These are phyloP conservation scores for Achaetomium macrosporum DNA, from an alignment of 2,329 filamentous ascomycete genomes.

Conservation along the genomic window DNA sequence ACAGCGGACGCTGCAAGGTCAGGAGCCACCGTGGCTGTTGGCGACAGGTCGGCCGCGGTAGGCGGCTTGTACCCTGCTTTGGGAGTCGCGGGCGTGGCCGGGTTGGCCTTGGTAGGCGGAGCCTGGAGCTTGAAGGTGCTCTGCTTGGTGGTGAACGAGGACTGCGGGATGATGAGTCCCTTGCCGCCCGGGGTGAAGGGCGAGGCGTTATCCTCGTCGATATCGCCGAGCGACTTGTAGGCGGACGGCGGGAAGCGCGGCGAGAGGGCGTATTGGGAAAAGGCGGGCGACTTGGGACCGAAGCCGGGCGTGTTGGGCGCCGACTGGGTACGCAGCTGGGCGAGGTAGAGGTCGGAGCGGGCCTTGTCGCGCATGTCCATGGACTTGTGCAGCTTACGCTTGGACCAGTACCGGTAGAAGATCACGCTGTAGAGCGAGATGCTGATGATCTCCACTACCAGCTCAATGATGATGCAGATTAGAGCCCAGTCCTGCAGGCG, in stretches of 20 bases:
- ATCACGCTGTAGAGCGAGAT: constrained; percentile 90
- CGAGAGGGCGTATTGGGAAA: constrained; percentile 49
- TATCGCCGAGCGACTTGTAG: constrained; percentile 41
- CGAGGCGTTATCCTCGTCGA: constrained; percentile 31
- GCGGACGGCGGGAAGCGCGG: constrained; percentile 55
- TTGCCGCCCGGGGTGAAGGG: constrained; percentile 48
- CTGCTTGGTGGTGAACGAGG: constrained; percentile 48
- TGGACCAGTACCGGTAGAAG: constrained; percentile 97
- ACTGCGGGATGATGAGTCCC: constrained; percentile 56
- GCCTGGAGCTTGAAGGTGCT: constrained; percentile 74
- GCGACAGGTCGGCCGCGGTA: constrained; percentile 22
- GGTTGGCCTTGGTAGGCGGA: constrained; percentile 71
- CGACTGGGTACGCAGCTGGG: constrained; percentile 75
- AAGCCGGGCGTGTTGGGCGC: constrained; percentile 93
- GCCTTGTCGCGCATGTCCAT: constrained; percentile 95
- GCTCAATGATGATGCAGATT: constrained; percentile 94
- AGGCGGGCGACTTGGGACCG: constrained; percentile 59
- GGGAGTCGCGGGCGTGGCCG: constrained; percentile 64
- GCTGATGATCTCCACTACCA: constrained; percentile 85
- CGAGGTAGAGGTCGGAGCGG: constrained; percentile 90
- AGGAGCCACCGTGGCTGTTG: neutral
- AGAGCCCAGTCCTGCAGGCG: constrained; percentile 89
- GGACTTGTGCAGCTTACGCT: constrained; percentile 89
- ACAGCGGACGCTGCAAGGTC: constrained; percentile 32
- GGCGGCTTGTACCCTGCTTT: constrained; percentile 51